A percentile compares a stretch with the other conserved stretches of the same genome.
These are phyloP conservation scores for Phytopythium mirpurense DNA, from an alignment of 352 stramenopile genomes.

Conservation along the genomic window DNA sequence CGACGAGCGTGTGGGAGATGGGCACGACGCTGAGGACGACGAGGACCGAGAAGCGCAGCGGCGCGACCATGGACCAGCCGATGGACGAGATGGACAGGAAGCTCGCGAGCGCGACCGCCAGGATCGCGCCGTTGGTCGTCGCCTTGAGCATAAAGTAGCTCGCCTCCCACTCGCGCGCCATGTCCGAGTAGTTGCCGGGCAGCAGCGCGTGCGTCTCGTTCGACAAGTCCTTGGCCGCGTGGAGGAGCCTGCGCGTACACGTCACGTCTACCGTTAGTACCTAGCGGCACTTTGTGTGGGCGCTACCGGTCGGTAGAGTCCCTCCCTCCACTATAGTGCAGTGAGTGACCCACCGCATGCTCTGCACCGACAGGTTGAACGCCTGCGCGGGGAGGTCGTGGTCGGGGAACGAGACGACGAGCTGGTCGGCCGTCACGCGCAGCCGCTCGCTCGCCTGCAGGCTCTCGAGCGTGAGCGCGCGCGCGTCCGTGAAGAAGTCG, in stretches of 20 bases:
- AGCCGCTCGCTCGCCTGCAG: slow-evolving; percentile 32
- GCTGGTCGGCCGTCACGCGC: slow-evolving; percentile 38
- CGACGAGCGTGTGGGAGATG: slow-evolving; percentile 75
- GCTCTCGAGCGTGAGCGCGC: slow-evolving; percentile 25
- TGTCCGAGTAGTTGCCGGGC: slow-evolving; percentile 46
- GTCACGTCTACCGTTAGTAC: neutral
- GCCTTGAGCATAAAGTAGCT: slow-evolving; percentile 82
- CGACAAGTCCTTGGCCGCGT: slow-evolving; percentile 43
- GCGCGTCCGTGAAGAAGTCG: slow-evolving; percentile 38
- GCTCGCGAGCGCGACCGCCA: slow-evolving; percentile 61
- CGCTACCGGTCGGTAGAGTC: too few species aligned
- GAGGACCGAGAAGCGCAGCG: slow-evolving; percentile 69
- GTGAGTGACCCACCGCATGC: slow-evolving; percentile 25
- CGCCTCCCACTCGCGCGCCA: slow-evolving; percentile 58
- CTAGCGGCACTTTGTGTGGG: too few species aligned
- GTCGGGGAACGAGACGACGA: slow-evolving; percentile 72
- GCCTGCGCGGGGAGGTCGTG: slow-evolving; percentile 55
- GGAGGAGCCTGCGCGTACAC: slow-evolving; percentile 45
- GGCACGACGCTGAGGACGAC: slow-evolving; percentile 72
- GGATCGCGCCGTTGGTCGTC: slow-evolving; percentile 73
- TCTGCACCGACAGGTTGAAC: slow-evolving; percentile 59
- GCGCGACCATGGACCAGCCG: slow-evolving; percentile 73
- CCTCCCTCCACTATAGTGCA: too few species aligned
- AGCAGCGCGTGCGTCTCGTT: slow-evolving; percentile 49
- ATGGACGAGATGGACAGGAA: slow-evolving; percentile 80